Percentiles rank a stretch among this genome's conserved stretches.
phyloP scores from a whole-genome alignment of 2,329 filamentous ascomycete species.

The Stagonosporopsis tanaceti region DNA sequence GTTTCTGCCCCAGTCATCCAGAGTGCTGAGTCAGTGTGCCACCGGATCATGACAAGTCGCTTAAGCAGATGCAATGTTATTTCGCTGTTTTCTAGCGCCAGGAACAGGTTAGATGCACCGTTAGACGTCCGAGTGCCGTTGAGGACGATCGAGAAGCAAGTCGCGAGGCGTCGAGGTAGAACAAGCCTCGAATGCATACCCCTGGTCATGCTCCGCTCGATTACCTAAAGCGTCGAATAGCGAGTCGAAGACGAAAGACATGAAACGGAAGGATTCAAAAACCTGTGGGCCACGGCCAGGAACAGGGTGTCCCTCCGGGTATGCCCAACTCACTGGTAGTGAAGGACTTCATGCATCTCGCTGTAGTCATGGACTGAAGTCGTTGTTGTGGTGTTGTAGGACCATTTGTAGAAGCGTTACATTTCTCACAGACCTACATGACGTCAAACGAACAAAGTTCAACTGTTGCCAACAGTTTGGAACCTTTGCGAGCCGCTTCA shows the following conservation, averaged over 20 bases:
- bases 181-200: slow-evolving; percentile 16
- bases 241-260: slow-evolving; percentile 5
- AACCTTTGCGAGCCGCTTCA: neutral
- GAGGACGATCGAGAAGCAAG: slow-evolving; percentile 3
- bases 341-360: slow-evolving; percentile 16
- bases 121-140: slow-evolving; percentile 29
- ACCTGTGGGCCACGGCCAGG: slow-evolving; percentile 8
- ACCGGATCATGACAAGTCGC: slow-evolving; percentile 18
- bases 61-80: slow-evolving; percentile 28
- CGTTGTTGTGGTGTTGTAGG: neutral
- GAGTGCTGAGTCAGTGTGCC: slow-evolving; percentile 25
- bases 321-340: neutral
- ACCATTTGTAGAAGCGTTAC: neutral
- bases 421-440: too few species aligned
- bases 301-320: slow-evolving; percentile 3
- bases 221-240: slow-evolving; percentile 7
- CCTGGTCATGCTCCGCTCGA: slow-evolving; percentile 10
- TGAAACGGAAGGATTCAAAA: slow-evolving; percentile 14
- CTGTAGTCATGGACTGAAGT: slow-evolving; percentile 4
- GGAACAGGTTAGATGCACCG: slow-evolving; percentile 23
- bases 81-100: slow-evolving; percentile 19
- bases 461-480: neutral
- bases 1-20: slow-evolving; percentile 31
- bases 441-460: too few species aligned
- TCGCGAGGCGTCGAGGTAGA: slow-evolving; percentile 3